Percentiles rank a stretch among this genome's conserved stretches.
Conservation (phyloP, 495 filamentous ascomycete genomes). For the Neurospora sp. region DNA sequence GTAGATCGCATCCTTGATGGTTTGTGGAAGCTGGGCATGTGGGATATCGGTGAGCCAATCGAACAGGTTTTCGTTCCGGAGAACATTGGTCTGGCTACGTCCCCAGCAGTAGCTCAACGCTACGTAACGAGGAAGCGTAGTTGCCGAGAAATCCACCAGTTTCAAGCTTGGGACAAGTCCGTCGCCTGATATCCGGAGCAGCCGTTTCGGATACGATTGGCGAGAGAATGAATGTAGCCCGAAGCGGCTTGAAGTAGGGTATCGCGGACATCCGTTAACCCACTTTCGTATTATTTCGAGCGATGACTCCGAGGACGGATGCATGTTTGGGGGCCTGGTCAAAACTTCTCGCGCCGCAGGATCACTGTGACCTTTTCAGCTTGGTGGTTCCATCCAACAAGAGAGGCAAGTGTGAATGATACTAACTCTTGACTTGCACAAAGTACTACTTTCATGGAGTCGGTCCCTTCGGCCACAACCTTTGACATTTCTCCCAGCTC, state of each 20-base stretch:
- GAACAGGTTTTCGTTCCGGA: neutral
- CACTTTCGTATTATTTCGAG: neutral
- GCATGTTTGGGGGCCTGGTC: neutral
- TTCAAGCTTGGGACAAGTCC: neutral
- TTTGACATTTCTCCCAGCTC: neutral
- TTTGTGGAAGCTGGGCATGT: neutral
- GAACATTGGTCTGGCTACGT: neutral
- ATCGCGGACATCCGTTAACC: neutral
- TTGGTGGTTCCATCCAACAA: neutral
- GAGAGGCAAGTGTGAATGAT: neutral
- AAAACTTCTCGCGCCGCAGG: neutral
- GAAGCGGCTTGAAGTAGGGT: neutral
- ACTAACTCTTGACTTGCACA: neutral
- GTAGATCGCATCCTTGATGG: neutral
- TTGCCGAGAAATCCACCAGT: neutral
- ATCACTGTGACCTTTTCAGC: neutral
- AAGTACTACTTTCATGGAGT: neutral
- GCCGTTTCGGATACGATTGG: neutral
- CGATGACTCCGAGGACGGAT: neutral
- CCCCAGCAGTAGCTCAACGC: neutral
- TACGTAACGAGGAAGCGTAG: neutral
- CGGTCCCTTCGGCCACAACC: neutral
- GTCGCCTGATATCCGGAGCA: neutral
- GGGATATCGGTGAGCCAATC: neutral
- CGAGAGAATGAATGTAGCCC: neutral